Percentiles rank a stretch among this genome's conserved stretches.
Evolutionary conservation across 2,329 filamentous ascomycete genomes (phyloP).

Genomic region (Cephalotrichum gorgonifer): DNA sequence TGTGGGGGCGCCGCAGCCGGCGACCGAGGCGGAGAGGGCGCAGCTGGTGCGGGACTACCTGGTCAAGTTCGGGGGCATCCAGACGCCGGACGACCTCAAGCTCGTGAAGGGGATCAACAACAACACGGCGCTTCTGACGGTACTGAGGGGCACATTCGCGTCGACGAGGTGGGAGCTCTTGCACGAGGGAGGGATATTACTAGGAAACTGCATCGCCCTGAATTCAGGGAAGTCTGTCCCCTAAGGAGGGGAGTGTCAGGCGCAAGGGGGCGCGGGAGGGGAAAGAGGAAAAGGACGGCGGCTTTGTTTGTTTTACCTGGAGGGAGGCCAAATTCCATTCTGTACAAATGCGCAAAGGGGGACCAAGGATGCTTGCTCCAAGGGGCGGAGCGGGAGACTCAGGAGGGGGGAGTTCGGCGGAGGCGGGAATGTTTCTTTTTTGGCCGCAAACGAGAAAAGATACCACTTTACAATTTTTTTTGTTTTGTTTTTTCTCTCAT

Average conservation of each 20-base stretch:
- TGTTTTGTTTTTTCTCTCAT: too few species aligned
- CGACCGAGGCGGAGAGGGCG: conserved; percentile 54
- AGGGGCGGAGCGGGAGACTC: too few species aligned
- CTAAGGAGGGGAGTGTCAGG: neutral
- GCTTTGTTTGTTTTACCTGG: too few species aligned
- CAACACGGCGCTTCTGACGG: conserved; percentile 70
- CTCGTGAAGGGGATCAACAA: conserved; percentile 66
- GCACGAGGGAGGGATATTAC: conserved; percentile 70
- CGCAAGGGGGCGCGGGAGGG: too few species aligned
- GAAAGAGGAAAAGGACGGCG: too few species aligned
- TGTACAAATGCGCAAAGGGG: too few species aligned
- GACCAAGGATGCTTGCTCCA: too few species aligned
- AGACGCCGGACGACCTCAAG: conserved; percentile 68
- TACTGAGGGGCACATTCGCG: conserved; percentile 72
- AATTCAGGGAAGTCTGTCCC: conserved; percentile 28
- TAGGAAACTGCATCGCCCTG: conserved; percentile 68
- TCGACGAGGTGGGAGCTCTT: conserved; percentile 85
- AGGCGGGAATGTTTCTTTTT: too few species aligned
- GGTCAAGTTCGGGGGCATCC: conserved; percentile 57
- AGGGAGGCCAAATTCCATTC: too few species aligned
- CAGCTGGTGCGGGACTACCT: conserved; percentile 75
- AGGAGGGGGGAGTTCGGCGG: too few species aligned
- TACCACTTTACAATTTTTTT: too few species aligned
- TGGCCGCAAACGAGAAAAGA: too few species aligned
- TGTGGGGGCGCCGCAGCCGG: conserved; percentile 37